Evolutionary conservation across 75 land plant genomes (phyloP), one percentile per base, ranked within the genome.

Genomic region (Picea glauca): DNA sequence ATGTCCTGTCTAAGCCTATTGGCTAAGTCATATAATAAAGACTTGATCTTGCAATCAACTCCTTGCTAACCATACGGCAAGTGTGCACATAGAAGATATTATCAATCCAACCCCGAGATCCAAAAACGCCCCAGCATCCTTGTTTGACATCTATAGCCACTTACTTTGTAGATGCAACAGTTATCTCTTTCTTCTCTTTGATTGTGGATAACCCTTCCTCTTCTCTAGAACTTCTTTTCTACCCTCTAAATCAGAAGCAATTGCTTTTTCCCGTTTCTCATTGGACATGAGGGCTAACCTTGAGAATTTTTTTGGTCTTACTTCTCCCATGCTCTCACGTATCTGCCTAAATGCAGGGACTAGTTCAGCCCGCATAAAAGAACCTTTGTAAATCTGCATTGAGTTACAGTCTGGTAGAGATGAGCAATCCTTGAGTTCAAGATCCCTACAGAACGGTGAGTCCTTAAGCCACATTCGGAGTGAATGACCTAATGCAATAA

Each of bases 401-500:
- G 99, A 86, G 68, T 95, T 98, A 14, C 60, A 23, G 56, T 92
- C 86, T 0, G 99, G 99, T 33, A 92, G 86, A 33, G 84, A 73
- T 12, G 82, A 56, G 23, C 80, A 86, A 80, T 95, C 89, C 80
- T 84, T 90, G 74, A 98, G 80, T 79, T 96, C 99, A 74, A 98
- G 89, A 76, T 98, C 96, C 82, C 90, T 66, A 81, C 99, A 98
- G 66, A 90, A 90, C 31, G 99, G 87, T 20, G 99, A 98, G 18
- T 98, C 99, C 72, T 98, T 98, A 54, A 98, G 84, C 99, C 99
- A 98, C 88, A 90, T 85, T 40, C 94, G 78, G 20, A 98, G 84
- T 35, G 99, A 89, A 68, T 98, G 93, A 8, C 91, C 96, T 75
- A 93, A 93, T 56, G 98, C 88, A 50, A 93, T 73, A 78, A 98